Evolutionary conservation across 2,329 filamentous ascomycete species (phyloP).

Genomic region (Chrysosporium keratinophilum): DNA sequence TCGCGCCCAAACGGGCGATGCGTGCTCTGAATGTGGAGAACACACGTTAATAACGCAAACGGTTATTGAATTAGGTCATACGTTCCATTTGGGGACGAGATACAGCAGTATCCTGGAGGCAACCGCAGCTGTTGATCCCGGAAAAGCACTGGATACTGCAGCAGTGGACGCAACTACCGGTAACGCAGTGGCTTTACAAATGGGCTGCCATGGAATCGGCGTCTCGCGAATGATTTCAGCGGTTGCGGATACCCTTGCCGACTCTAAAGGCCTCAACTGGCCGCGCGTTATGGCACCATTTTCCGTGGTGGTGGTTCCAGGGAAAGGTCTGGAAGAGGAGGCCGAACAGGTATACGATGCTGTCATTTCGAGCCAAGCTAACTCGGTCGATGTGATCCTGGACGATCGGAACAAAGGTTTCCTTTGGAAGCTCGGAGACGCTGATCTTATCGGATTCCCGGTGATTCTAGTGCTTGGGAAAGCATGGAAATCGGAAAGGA

Average conservation of each 20-base stretch:
- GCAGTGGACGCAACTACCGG: background rate
- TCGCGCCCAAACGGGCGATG: conserved; percentile 55
- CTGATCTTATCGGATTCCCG: conserved; percentile 80
- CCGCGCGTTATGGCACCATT: conserved; percentile 78
- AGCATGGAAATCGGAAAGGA: conserved; percentile 48
- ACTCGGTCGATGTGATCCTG: conserved; percentile 53
- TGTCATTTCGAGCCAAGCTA: conserved; percentile 31
- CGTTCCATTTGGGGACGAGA: conserved; percentile 82
- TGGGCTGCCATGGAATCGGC: conserved; percentile 96
- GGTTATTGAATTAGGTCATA: conserved; percentile 86
- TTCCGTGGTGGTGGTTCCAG: conserved; percentile 56
- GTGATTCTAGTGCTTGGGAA: conserved; percentile 70
- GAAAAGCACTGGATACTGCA: conserved; percentile 14
- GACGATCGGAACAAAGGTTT: conserved; percentile 63
- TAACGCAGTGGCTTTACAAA: conserved; percentile 54
- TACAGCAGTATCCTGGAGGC: conserved; percentile 70
- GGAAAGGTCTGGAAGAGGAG: conserved; percentile 38
- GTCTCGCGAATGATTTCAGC: conserved; percentile 84
- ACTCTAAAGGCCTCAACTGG: conserved; percentile 72
- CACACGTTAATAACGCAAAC: conserved; percentile 56
- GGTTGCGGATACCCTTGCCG: conserved; percentile 63
- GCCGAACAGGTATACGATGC: conserved; percentile 54
- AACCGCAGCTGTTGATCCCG: conserved; percentile 42
- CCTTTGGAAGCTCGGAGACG: conserved; percentile 81
- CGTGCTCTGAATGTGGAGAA: conserved; percentile 58